Conservation (phyloP, 345 rosid species). For the Corchorus capsularis region DNA sequence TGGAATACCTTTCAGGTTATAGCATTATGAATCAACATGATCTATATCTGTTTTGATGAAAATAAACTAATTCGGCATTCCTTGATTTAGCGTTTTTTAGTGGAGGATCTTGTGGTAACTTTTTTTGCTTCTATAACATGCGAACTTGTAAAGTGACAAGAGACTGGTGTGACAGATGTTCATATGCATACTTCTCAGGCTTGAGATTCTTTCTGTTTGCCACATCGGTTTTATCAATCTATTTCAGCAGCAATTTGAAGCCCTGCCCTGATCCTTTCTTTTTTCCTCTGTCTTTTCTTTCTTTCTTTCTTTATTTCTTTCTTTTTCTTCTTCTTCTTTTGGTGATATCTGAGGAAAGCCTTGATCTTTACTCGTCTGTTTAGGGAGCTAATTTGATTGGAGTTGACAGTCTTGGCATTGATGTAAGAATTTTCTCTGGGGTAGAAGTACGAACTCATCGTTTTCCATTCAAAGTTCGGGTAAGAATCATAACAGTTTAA, state of each 20-base stretch:
- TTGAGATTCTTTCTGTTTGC: not conserved
- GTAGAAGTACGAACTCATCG: constrained; percentile 82
- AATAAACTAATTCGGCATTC: not conserved
- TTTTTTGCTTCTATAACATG: not conserved
- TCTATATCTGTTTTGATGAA: not conserved
- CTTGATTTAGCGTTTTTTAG: too few relatives aligned
- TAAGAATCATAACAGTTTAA: constrained; percentile 29
- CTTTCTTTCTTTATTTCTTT: too few relatives aligned
- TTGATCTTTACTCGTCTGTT: not conserved
- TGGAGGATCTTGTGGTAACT: not conserved
- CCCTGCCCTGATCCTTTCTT: not conserved
- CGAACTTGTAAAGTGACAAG: not conserved
- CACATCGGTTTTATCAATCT: not conserved
- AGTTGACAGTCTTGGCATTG: constrained; percentile 91
- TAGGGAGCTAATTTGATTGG: constrained; percentile 80
- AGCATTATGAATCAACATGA: not conserved
- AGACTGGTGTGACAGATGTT: not conserved
- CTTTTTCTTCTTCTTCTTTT: too few relatives aligned
- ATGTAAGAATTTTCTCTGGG: constrained; percentile 75
- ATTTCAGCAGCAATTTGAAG: constrained; percentile 15
- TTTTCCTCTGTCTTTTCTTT: too few relatives aligned
- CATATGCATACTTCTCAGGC: not conserved
- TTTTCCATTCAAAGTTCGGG: constrained; percentile 85
- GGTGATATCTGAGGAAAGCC: not conserved
- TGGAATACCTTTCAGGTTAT: not conserved